phyloP scores from a whole-genome alignment of 2,329 filamentous ascomycete genomes.

The Penicillium paneum region DNA sequence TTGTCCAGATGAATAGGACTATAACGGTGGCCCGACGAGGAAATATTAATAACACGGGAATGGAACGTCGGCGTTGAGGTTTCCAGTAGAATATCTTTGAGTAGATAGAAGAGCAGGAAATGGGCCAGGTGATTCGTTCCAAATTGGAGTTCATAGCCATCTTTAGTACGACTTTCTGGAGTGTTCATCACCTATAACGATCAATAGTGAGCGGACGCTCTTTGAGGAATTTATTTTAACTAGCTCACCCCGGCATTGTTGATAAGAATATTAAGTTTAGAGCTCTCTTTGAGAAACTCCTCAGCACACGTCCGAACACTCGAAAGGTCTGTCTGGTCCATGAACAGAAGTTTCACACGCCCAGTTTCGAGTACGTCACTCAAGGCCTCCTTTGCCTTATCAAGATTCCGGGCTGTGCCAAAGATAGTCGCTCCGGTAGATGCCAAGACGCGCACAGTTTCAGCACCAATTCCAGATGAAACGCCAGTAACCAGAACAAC shows the following conservation, averaged over 20 bases:
- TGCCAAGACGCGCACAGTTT: constrained; percentile 46
- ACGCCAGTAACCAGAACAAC: constrained; percentile 46
- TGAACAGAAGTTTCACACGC: constrained; percentile 34
- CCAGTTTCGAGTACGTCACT: constrained; percentile 30
- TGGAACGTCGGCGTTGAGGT: constrained; percentile 1
- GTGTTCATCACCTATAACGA: constrained; percentile 15
- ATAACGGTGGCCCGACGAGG: constrained; percentile 19
- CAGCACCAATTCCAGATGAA: constrained; percentile 45
- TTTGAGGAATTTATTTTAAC: too few species aligned
- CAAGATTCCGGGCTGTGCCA: constrained; percentile 44
- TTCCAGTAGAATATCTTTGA: constrained; percentile 22
- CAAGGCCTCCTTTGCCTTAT: constrained; percentile 38
- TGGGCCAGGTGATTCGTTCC: constrained; percentile 35
- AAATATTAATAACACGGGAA: constrained; percentile 10
- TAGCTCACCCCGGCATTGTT: constrained; percentile 32
- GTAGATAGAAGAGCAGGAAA: constrained; percentile 33
- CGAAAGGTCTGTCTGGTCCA: constrained; percentile 32
- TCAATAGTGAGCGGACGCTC: too few species aligned
- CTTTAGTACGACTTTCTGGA: constrained; percentile 18
- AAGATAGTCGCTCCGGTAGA: constrained; percentile 48
- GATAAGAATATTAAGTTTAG: constrained; percentile 29
- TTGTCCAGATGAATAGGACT: constrained; percentile 27
- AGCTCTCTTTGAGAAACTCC: constrained; percentile 26
- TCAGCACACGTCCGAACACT: constrained; percentile 33
- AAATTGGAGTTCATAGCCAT: constrained; percentile 33